These are phyloP conservation scores for Saccharomycopsis fermentans DNA, from an alignment of 805 yeast genomes.

Conservation along the genomic window DNA sequence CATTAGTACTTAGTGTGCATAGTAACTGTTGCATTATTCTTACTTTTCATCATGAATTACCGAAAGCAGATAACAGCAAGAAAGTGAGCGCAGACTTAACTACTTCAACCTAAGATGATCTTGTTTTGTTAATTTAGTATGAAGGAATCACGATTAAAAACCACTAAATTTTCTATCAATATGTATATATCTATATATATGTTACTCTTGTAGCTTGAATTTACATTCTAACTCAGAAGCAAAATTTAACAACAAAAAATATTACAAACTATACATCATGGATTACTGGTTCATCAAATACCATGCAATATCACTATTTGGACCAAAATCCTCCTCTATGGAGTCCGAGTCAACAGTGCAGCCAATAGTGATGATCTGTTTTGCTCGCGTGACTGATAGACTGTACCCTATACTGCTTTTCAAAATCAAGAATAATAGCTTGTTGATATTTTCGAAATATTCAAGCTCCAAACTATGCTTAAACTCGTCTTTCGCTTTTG, in stretches of 20 bases:
- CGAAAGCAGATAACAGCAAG: background rate
- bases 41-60: background rate
- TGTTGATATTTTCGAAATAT: conserved; percentile 10
- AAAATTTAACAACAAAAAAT: background rate
- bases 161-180: too few species aligned
- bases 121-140: too few species aligned
- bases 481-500: background rate
- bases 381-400: background rate
- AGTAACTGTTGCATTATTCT: background rate
- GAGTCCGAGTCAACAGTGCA: background rate
- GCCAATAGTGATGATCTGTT: conserved; percentile 8
- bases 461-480: conserved; percentile 6
- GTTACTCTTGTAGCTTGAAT: background rate
- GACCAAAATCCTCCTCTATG: conserved; percentile 3
- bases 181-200: too few species aligned
- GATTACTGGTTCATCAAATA: background rate
- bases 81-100: background rate
- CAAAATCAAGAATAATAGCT: conserved; percentile 4
- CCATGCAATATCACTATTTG: conserved; percentile 11
- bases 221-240: background rate
- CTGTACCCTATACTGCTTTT: conserved; percentile 3
- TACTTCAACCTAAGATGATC: too few species aligned
- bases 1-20: background rate
- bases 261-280: background rate
- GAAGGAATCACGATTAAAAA: too few species aligned